Conservation (phyloP, 306 rosid species). For the Rosa persica region DNA sequence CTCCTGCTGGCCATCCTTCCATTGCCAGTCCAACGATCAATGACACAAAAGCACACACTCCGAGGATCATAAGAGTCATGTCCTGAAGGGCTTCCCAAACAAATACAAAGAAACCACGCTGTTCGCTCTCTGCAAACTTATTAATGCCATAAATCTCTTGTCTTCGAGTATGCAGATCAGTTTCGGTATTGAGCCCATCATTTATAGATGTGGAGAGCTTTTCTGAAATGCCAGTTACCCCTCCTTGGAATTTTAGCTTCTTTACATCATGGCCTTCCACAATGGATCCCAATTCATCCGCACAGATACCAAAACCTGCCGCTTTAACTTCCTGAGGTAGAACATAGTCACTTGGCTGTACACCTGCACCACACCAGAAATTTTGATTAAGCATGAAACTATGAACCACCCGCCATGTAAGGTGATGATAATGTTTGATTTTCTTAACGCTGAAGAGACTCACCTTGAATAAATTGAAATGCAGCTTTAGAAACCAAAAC, state of each 20-base stretch:
- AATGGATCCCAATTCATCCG: constrained; percentile 80
- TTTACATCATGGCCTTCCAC: constrained; percentile 80
- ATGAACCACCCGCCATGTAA: not conserved
- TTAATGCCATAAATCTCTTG: constrained; percentile 68
- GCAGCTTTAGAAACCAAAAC: constrained; percentile 95
- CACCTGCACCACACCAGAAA: constrained; percentile 48
- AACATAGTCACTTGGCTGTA: constrained; percentile 54
- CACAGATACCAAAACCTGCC: constrained; percentile 82
- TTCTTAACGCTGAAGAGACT: constrained; percentile 28
- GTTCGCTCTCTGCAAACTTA: constrained; percentile 69
- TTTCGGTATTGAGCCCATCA: constrained; percentile 50
- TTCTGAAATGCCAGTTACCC: constrained; percentile 60
- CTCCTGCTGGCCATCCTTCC: constrained; percentile 94
- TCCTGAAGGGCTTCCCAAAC: constrained; percentile 99
- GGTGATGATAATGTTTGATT: not conserved
- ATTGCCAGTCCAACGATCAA: constrained; percentile 74
- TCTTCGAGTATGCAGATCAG: constrained; percentile 45
- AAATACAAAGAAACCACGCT: constrained; percentile 72
- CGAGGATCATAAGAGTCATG: constrained; percentile 96
- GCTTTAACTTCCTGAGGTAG: constrained; percentile 74
- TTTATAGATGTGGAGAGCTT: constrained; percentile 64
- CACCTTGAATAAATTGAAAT: constrained; percentile 70
- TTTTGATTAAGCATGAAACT: constrained; percentile 15
- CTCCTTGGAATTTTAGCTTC: constrained; percentile 77
- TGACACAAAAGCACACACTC: constrained; percentile 83